phyloP scores from a whole-genome alignment of 2,329 filamentous ascomycete genomes.

The Sporothrix pseudoabietina region DNA sequence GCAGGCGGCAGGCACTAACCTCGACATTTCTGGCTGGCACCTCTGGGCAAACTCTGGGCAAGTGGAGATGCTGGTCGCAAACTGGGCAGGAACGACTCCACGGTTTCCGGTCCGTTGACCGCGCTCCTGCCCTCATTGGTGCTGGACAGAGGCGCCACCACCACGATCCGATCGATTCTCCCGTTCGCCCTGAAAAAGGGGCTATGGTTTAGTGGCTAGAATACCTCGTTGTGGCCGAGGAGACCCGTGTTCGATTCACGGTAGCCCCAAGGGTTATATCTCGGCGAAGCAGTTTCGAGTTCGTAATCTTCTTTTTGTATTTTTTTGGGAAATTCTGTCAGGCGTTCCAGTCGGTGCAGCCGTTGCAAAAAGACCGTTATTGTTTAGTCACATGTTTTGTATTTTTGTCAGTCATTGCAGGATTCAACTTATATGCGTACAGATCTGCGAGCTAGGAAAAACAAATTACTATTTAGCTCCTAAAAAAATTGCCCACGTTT shows the following conservation, averaged over 20 bases:
- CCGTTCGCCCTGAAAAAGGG: slow-evolving; percentile 2
- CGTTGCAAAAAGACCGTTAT: too few species aligned
- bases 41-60: not conserved
- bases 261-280: slow-evolving; percentile 29
- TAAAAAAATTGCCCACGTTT: not conserved
- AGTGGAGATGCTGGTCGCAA: not conserved
- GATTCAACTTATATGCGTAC: not conserved
- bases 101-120: not conserved
- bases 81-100: not conserved
- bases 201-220: slow-evolving; percentile 35
- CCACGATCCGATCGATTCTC: slow-evolving; percentile 2
- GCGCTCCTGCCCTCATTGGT: slow-evolving; percentile 6
- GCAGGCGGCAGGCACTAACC: not conserved
- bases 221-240: slow-evolving; percentile 36
- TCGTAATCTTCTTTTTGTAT: not conserved
- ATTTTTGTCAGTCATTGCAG: not conserved
- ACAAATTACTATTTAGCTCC: not conserved
- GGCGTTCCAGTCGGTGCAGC: too few species aligned
- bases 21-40: not conserved
- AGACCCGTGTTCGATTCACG: slow-evolving; percentile 37
- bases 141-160: not conserved
- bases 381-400: too few species aligned
- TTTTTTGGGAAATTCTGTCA: not conserved
- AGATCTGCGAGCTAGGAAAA: not conserved
- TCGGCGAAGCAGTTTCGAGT: slow-evolving; percentile 17